Conservation (phyloP, 2,329 filamentous ascomycete genomes). For the Pseudocercospora macadamiae region DNA sequence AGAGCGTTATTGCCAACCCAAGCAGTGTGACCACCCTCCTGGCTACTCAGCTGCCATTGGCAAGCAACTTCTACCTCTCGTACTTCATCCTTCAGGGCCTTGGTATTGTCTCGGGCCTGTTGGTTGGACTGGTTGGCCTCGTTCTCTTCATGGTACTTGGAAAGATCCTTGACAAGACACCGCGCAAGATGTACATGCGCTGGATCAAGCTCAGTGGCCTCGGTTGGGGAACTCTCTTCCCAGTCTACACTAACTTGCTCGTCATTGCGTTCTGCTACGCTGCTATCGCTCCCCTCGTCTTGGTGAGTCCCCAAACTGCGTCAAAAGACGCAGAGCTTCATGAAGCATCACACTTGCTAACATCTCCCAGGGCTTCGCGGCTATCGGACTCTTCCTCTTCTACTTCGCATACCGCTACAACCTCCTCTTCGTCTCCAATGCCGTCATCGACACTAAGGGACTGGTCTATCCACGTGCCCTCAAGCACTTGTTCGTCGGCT, state of each 20-base stretch:
- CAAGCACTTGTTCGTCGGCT: constrained; percentile 79
- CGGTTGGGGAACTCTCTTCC: constrained; percentile 82
- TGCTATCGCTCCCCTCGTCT: constrained; percentile 80
- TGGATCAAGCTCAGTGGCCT: constrained; percentile 75
- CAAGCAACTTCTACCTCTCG: constrained; percentile 92
- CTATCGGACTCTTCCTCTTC: constrained; percentile 76
- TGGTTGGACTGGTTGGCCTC: constrained; percentile 76
- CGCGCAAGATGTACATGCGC: constrained; percentile 76
- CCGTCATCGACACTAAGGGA: constrained; percentile 82
- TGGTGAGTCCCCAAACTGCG: too few relatives aligned
- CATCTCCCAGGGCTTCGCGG: constrained; percentile 82
- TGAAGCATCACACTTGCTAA: too few relatives aligned
- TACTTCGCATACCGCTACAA: constrained; percentile 92
- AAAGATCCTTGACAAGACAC: constrained; percentile 74
- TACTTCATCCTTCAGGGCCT: constrained; percentile 95
- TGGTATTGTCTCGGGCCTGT: constrained; percentile 71
- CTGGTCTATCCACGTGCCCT: constrained; percentile 85
- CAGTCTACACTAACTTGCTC: constrained; percentile 77
- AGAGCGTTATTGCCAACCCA: constrained; percentile 67
- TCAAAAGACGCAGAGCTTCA: too few relatives aligned
- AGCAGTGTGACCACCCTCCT: constrained; percentile 33
- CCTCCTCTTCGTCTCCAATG: constrained; percentile 81
- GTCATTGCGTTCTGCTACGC: constrained; percentile 79
- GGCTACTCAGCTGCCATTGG: constrained; percentile 63
- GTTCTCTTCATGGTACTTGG: constrained; percentile 74